A percentile compares a stretch with the other conserved stretches of the same genome.
Conservation (phyloP, 192 early-diverging fungal genomes). For the Podila minutissima region DNA sequence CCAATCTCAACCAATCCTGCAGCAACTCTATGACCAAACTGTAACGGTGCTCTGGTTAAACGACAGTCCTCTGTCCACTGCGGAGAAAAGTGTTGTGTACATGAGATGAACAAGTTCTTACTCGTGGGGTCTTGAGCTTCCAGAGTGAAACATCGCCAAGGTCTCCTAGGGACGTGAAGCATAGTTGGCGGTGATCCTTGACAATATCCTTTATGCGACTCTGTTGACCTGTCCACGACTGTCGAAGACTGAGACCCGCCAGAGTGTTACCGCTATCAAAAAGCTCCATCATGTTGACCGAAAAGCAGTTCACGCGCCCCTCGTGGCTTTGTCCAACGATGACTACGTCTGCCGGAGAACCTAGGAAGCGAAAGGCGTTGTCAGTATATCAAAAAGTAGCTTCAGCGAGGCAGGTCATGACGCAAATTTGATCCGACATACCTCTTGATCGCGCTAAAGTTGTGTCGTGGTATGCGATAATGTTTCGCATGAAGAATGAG, state of each 20-base stretch:
- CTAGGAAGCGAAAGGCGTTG: not conserved
- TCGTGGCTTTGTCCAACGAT: constrained; percentile 67
- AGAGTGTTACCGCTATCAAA: constrained; percentile 69
- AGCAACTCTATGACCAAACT: constrained; percentile 51
- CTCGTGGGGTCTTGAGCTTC: constrained; percentile 59
- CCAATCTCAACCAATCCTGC: constrained; percentile 47
- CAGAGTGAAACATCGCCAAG: constrained; percentile 66
- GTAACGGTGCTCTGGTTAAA: constrained; percentile 7
- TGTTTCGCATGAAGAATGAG: constrained; percentile 65
- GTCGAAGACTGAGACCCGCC: constrained; percentile 64
- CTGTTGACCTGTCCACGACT: constrained; percentile 78
- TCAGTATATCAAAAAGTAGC: not conserved
- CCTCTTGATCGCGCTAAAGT: constrained; percentile 41
- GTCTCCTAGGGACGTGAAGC: constrained; percentile 58
- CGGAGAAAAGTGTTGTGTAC: not conserved
- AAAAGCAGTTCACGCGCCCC: constrained; percentile 73
- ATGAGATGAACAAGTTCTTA: constrained; percentile 26
- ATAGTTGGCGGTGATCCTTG: constrained; percentile 51
- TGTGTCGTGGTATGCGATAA: constrained; percentile 58
- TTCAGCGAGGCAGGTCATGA: not conserved
- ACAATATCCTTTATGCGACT: constrained; percentile 55
- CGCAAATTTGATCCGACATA: not conserved
- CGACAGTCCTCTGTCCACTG: not conserved
- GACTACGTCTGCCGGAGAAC: constrained; percentile 66
- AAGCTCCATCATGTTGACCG: constrained; percentile 81